These are phyloP conservation scores for Truncatella angustata DNA, from an alignment of 2,329 filamentous ascomycete species.

Conservation along the genomic window DNA sequence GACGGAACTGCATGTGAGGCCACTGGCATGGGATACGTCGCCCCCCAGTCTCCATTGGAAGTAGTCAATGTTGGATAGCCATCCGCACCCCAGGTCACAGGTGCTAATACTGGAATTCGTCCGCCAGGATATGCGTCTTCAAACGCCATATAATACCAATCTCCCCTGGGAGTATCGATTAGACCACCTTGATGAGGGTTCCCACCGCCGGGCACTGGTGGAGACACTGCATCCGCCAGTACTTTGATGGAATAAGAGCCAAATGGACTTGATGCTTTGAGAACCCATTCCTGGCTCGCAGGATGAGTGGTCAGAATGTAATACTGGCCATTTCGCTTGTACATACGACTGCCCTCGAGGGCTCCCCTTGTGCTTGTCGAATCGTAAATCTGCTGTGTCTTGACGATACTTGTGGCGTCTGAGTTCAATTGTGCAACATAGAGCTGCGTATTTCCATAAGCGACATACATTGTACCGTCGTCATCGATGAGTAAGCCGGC, in stretches of 20 bases:
- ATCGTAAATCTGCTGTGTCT: slow-evolving; percentile 36
- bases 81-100: slow-evolving; percentile 46
- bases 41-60: slow-evolving; percentile 42
- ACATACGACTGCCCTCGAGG: slow-evolving; percentile 53
- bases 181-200: slow-evolving; percentile 54
- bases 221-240: slow-evolving; percentile 33
- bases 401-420: slow-evolving; percentile 40
- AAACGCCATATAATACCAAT: slow-evolving; percentile 59
- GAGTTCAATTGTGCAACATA: slow-evolving; percentile 48
- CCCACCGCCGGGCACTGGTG: slow-evolving; percentile 42
- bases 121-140: slow-evolving; percentile 52
- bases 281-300: slow-evolving; percentile 40
- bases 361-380: slow-evolving; percentile 21
- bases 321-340: slow-evolving; percentile 50
- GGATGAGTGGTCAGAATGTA: slow-evolving; percentile 49
- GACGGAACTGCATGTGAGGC: slow-evolving; percentile 24
- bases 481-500: slow-evolving; percentile 55
- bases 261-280: slow-evolving; percentile 44
- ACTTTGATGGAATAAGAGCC: slow-evolving; percentile 49
- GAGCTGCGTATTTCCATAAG: slow-evolving; percentile 49
- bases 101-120: slow-evolving; percentile 54
- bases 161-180: slow-evolving; percentile 44
- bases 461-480: slow-evolving; percentile 58
- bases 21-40: slow-evolving; percentile 29
- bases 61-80: slow-evolving; percentile 46